Evolutionary conservation across 371 early-diverging fungal genomes (phyloP), one percentile per base, ranked within the genome.

Genomic region (Choanephora cucurbitarum): DNA sequence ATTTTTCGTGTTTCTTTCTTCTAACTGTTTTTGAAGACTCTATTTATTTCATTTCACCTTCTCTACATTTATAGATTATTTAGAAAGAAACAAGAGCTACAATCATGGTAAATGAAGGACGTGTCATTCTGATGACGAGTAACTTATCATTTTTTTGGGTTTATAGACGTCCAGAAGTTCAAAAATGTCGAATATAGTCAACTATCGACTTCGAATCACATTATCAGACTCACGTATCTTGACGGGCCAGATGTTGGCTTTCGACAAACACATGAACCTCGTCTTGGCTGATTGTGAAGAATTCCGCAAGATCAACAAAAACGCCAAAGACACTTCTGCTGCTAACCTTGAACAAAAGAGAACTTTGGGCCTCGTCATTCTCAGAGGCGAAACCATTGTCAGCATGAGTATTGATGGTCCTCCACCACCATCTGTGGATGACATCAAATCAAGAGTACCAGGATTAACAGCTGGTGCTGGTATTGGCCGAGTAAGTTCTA

Each of bases 191-290:
- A 85, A 84, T 60, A 87, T 96, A 57, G 86, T 98, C 76, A 96
- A 98, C 83, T 91, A 93, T 81, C 88, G 95, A 53, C 89, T 98
- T 62, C 86, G 94, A 60, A 85, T 98, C 65, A 95, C 94, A 42
- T 72, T 97, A 60, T 79, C 85, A 40, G 99, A 98, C 75, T 90
- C 93, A 52, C 89, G 97, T 60, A 85, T 87, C 7, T 72, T 98
- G 64, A 88, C 96, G 8, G 99, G 99, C 32, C 94, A 96, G 63
- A 94, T 98, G 96, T 83, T 97, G 44, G 97, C 99, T 19, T 98
- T 96, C 64, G 99, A 98, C 74, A 95, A 93, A 68, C 93, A 96
- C 76, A 97, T 98, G 97, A 98, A 98, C 69, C 79, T 98, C 58
- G 99, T 98, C 15, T 82, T 98, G 23, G 85, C 94, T 17, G 99